A percentile compares a stretch with the other conserved stretches of the same genome.
phyloP scores from a whole-genome alignment of 345 rosid genomes.

The Adansonia digitata region DNA sequence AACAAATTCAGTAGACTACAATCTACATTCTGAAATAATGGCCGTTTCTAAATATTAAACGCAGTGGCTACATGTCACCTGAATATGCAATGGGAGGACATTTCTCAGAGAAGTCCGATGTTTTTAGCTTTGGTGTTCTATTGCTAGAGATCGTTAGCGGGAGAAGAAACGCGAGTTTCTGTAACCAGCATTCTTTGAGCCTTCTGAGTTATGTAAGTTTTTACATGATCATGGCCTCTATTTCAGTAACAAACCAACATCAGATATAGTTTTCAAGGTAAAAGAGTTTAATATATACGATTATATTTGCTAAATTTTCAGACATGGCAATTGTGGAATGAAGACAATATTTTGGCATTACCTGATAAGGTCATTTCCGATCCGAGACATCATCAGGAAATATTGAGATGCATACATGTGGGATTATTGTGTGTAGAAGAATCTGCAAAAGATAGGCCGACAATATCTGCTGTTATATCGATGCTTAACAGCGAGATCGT shows the following conservation, averaged over 20 bases:
- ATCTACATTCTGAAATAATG: neutral
- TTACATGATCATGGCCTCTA: neutral
- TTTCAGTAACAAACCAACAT: neutral
- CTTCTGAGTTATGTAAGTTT: conserved; percentile 33
- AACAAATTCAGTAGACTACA: neutral
- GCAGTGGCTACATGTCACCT: no score
- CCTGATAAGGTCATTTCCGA: conserved; percentile 1
- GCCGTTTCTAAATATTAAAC: neutral
- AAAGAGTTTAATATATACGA: neutral
- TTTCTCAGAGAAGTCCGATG: no score
- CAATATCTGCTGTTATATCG: conserved; percentile 5
- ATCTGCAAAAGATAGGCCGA: conserved; percentile 10
- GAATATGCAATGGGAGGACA: no score
- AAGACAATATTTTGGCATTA: conserved; percentile 1
- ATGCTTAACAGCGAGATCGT: conserved; percentile 20
- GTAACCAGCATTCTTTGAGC: conserved; percentile 20
- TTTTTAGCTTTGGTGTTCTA: no score
- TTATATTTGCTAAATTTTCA: conserved; percentile 10
- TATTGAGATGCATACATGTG: conserved; percentile 16
- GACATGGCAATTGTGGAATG: conserved; percentile 50
- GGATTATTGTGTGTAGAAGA: conserved; percentile 18
- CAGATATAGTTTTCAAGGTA: no score
- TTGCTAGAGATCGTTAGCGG: no score
- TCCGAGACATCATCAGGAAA: neutral
- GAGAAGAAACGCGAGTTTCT: conserved; percentile 29